Evolutionary conservation across 1,284 basidiomycete genomes (phyloP), one percentile per base, ranked within the genome.

Genomic region (Waitea zeae): DNA sequence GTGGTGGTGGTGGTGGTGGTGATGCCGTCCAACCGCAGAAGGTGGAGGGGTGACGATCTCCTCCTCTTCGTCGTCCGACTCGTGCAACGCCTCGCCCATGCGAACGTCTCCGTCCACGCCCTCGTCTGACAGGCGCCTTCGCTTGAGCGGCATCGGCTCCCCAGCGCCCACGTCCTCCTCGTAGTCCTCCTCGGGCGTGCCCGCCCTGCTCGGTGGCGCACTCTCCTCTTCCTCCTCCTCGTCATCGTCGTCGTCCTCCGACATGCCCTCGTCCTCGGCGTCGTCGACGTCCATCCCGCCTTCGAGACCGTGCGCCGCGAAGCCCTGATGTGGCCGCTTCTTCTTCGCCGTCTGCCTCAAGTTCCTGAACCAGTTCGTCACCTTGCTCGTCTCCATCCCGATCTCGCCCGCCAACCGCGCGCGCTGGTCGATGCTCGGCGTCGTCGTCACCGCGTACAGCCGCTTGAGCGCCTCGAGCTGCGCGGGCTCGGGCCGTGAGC

Each of bases 321-420:
- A n/a, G n/a, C n/a, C n/a, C 46, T n/a, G n/a, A n/a, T n/a, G n/a
- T n/a, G n/a, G n/a, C n/a, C n/a, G n/a, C n/a, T n/a, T n/a, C 39
- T 58, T 63, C 47, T 62, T 69, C 29, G 75, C 63, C 6, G 75
- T 79, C 54, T 81, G 78, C 30, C 77, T 65, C 39, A 80, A 58
- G 49, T 83, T 83, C 28, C 80, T 62, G 61, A 82, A 83, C 80
- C 79, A 83, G 51, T 83, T 83, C n/a, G 78, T 81, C 33, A 83
- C 78, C 54, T 79, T 81, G 45, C 70, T 71, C 38, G 81, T 53
- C 51, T 83, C 77, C 78, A 77, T 80, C 38, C 75, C 77, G 40
- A 81, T 68, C 53, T 81, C 72, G 20, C 65, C 57, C 14, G 79
- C 79, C 11, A 83, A 57, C 27, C 69, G 65, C 31, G 65, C 66